Base-by-base conservation (phyloP, 352 stramenopile genomes). In the Phytophthora pistaciae region DNA sequence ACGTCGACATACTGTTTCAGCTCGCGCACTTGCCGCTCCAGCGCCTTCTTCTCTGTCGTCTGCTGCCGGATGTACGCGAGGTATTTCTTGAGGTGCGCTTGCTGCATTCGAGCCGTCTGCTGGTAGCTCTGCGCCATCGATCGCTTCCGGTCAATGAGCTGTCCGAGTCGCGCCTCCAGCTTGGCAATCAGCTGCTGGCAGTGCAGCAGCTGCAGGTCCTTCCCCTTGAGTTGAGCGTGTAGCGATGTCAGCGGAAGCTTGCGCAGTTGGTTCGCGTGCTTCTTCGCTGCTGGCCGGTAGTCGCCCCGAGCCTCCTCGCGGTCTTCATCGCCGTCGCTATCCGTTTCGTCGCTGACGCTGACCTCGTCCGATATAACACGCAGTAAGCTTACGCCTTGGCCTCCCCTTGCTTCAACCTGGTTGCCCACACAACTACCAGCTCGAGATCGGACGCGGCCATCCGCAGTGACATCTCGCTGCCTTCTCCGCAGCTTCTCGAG, bases 81-180 rank as follows among this genome's bases (percentile, higher is more conserved):
- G 40, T 82, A 86, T 25, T 80, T 88, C 50, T 76, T 82, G 5
- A 87, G 54, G 46, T 82, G 77, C 16, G 56, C 56, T 54, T 86
- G 72, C 57, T 84, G 82, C 9, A 44, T 36, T 23, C 40, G 27
- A 0, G 77, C 69, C 21, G 77, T 73, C 1, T 77, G 70, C 36
- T 85, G 70, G 59, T 78, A 86, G 14, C 67, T 64, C 54, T 64
- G 53, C 6, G 50, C 48, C 29, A 77, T 70, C 0, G 38, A 68
- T 21, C 50, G 64, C 46, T 85, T 90, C 10, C 75, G 74, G 11
- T 82, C 62, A 4, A 68, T 38, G 14, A 71, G 48, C 9, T 66
- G 36, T 14, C 60, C 59, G 5, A 79, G 29, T 40, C 80, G 68
- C n/a, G 57, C 52, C 14, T 80, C 66, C 20, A 83, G 42, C 50